Percentiles rank a stretch among this genome's conserved stretches.
Conservation (phyloP, 495 filamentous ascomycete species). For the Staphylotrichum longicolle region DNA sequence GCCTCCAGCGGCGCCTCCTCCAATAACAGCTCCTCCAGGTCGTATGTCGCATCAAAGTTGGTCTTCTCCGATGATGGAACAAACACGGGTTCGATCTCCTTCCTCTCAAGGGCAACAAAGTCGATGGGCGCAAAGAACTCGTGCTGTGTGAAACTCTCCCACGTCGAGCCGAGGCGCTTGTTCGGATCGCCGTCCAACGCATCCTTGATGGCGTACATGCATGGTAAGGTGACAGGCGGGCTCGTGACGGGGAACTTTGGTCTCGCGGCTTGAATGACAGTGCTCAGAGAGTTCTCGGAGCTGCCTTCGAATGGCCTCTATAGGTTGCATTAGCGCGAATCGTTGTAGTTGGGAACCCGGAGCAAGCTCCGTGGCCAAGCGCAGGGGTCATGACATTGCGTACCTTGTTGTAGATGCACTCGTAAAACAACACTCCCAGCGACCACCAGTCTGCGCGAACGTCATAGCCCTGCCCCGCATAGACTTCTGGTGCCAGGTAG, state of each 20-base stretch:
- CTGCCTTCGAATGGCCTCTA: constrained; percentile 88
- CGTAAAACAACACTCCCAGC: constrained; percentile 92
- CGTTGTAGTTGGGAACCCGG: constrained; percentile 18
- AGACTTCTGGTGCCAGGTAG: constrained; percentile 95
- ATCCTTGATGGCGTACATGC: constrained; percentile 79
- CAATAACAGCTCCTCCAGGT: constrained; percentile 87
- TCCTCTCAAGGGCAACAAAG: constrained; percentile 80
- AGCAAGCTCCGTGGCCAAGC: background rate
- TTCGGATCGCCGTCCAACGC: constrained; percentile 77
- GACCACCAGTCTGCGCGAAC: constrained; percentile 98
- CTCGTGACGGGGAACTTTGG: constrained; percentile 86
- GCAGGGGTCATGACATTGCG: constrained; percentile 18
- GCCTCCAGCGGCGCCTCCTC: constrained; percentile 97
- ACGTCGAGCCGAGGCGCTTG: constrained; percentile 78
- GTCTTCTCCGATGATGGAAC: constrained; percentile 93
- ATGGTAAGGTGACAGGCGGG: constrained; percentile 80
- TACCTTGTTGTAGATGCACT: constrained; percentile 99
- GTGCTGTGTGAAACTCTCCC: constrained; percentile 77
- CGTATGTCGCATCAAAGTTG: constrained; percentile 98
- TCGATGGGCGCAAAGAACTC: constrained; percentile 86
- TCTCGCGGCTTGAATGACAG: constrained; percentile 75
- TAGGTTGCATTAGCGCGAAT: constrained; percentile 37
- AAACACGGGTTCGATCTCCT: constrained; percentile 90
- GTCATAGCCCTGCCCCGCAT: constrained; percentile 80
- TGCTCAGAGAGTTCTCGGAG: constrained; percentile 73